Evolutionary conservation across 2,329 filamentous ascomycete species (phyloP), one percentile per base, ranked within the genome.

Genomic region (Xylariaceae sp.): DNA sequence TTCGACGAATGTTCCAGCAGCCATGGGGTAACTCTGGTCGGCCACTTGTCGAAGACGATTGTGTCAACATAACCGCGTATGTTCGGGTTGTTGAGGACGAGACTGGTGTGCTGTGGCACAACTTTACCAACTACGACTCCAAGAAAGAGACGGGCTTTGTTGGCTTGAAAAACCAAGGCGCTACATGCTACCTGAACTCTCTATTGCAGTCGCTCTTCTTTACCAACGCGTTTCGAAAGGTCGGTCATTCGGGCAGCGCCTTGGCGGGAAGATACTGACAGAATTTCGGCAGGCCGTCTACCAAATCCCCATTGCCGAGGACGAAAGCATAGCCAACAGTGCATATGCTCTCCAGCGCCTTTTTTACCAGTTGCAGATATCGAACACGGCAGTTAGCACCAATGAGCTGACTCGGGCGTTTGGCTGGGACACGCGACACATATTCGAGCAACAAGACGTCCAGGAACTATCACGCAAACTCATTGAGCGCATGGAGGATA

Each of bases 131-230:
- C 66, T 98, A 98, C 61, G 89, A 98, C 60, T 97, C 92, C n/a
- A 98, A 97, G 68, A 94, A 92, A 61, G 89, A 96, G 66, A 98
- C 92, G 0, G 92, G 92, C 41, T 97, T 89, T 69, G 92, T 98
- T 29, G 92, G 92, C 3, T 70, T 98, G 38, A 92, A 92, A 64
- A 98, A 98, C 57, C 92, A 97, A 63, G 92, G 92, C 48, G 92
- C 92, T 34, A 92, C 86, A 1, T 92, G 86, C 64, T 92, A 92
- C 59, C 70, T 92, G 34, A 92, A 92, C 62, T 90, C 86, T 6
- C 74, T 92, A 5, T 69, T 92, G 32, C 86, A 92, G 58, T 90
- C 86, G 1, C 66, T 92, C 31, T 92, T 88, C 57, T 89, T 90
- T 56, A 92, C 80, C 36, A 96, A 95, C 60, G 83, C 85, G 27